A percentile compares a stretch with the other conserved stretches of the same genome.
Evolutionary conservation across 495 filamentous ascomycete genomes (phyloP).

Genomic region (Penicillium riverlandense): DNA sequence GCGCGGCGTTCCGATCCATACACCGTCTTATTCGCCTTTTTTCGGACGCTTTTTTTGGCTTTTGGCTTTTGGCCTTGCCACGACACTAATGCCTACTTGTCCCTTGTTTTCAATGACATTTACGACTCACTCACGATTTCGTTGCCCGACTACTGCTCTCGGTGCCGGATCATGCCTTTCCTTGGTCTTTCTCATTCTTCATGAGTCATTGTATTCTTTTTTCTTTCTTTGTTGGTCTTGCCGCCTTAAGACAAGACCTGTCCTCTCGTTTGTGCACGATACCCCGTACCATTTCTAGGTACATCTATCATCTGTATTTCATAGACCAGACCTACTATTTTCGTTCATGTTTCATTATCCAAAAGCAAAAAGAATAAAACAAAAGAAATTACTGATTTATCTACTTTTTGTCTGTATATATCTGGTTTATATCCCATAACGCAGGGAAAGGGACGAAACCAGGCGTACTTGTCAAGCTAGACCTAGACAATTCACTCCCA

Average conservation of each 20-base stretch:
- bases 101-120: conserved; percentile 18
- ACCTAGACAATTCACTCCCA: too few relatives aligned
- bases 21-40: conserved; percentile 10
- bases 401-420: conserved; percentile 18
- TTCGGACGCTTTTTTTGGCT: conserved; percentile 3
- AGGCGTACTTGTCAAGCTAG: too few relatives aligned
- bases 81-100: too few relatives aligned
- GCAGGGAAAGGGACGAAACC: too few relatives aligned
- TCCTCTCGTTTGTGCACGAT: conserved; percentile 13
- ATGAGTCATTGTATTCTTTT: conserved; percentile 3
- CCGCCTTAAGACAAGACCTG: neutral
- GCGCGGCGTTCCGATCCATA: conserved; percentile 8
- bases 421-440: conserved; percentile 4
- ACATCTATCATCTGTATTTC: conserved; percentile 6
- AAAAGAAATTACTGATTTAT: neutral
- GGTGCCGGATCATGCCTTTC: conserved; percentile 26
- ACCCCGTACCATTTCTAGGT: conserved; percentile 7
- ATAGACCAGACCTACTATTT: conserved; percentile 7
- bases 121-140: conserved; percentile 20
- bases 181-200: conserved; percentile 18
- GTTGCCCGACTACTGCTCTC: conserved; percentile 34
- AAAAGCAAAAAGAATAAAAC: conserved; percentile 3
- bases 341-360: too few relatives aligned
- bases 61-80: neutral
- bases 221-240: neutral